Evolutionary conservation across 768 basidiomycete species (phyloP).

Genomic region (Chiua virens): DNA sequence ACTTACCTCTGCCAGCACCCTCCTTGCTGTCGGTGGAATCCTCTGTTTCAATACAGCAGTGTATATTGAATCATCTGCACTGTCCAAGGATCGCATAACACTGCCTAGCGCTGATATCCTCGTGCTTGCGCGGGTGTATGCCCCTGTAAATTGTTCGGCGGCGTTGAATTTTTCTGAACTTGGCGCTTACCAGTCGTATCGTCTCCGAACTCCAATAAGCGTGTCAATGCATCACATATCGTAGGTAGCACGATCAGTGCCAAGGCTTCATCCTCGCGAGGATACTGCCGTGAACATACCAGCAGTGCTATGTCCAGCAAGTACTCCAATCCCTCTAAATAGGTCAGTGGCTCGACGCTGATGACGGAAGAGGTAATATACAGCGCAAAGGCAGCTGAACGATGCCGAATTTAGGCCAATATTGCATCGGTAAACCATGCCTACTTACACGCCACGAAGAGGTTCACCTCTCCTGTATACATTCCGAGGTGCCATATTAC

Average conservation of each 20-base stretch:
- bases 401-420: neutral
- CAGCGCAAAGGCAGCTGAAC: constrained; percentile 46
- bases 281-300: constrained; percentile 45
- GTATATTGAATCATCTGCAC: constrained; percentile 5
- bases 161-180: neutral
- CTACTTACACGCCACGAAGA: constrained; percentile 44
- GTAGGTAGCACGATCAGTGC: constrained; percentile 48
- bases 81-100: constrained; percentile 36
- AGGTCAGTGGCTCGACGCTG: constrained; percentile 36
- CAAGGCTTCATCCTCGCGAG: constrained; percentile 49
- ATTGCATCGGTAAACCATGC: neutral
- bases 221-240: constrained; percentile 50
- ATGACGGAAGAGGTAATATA: constrained; percentile 36
- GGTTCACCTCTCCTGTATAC: constrained; percentile 26
- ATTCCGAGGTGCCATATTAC: constrained; percentile 39
- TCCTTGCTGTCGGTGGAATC: constrained; percentile 25
- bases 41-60: constrained; percentile 30
- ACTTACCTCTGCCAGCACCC: constrained; percentile 31
- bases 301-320: constrained; percentile 50
- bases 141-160: constrained; percentile 8
- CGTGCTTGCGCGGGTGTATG: constrained; percentile 25
- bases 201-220: constrained; percentile 33
- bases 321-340: constrained; percentile 45
- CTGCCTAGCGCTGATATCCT: constrained; percentile 50
- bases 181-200: constrained; percentile 27